Conservation (phyloP, 805 yeast species). For the Saccharomycopsis amapae region DNA sequence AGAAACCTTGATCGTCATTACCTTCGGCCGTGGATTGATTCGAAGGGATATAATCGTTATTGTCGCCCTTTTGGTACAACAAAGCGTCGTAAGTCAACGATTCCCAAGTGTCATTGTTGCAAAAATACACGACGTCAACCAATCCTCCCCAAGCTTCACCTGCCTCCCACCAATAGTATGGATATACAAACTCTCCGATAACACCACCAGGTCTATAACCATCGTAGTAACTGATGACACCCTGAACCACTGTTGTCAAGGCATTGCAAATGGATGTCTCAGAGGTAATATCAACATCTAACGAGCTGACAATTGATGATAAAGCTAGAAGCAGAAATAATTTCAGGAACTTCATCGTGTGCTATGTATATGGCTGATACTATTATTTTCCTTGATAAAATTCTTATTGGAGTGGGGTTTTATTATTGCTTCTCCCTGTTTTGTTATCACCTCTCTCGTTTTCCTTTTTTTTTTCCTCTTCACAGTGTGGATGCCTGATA, state of each 20-base stretch:
- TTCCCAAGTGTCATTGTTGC: constrained; percentile 59
- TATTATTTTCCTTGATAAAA: too few species aligned
- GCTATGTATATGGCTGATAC: too few species aligned
- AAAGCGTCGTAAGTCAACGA: constrained; percentile 49
- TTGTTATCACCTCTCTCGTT: too few species aligned
- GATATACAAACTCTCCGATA: constrained; percentile 62
- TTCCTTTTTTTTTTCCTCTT: too few species aligned
- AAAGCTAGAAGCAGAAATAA: background rate
- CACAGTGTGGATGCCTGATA: too few species aligned
- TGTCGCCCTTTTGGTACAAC: constrained; percentile 55
- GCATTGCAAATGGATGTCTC: constrained; percentile 47
- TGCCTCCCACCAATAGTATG: constrained; percentile 91
- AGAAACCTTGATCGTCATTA: constrained; percentile 88
- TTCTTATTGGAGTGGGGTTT: too few species aligned
- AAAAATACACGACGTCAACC: constrained; percentile 61
- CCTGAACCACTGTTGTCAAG: constrained; percentile 49
- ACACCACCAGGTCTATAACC: constrained; percentile 55
- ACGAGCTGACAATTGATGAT: constrained; percentile 1
- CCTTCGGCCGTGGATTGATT: constrained; percentile 84
- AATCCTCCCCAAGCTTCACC: constrained; percentile 62
- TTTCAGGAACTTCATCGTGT: too few species aligned
- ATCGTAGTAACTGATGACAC: constrained; percentile 61
- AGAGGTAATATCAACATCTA: constrained; percentile 33
- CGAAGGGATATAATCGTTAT: constrained; percentile 65
- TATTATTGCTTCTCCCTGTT: too few species aligned